Percentiles rank a stretch among this genome's conserved stretches.
These are phyloP conservation scores for Tuber aestivum DNA, from an alignment of 495 filamentous ascomycete species.

Conservation along the genomic window DNA sequence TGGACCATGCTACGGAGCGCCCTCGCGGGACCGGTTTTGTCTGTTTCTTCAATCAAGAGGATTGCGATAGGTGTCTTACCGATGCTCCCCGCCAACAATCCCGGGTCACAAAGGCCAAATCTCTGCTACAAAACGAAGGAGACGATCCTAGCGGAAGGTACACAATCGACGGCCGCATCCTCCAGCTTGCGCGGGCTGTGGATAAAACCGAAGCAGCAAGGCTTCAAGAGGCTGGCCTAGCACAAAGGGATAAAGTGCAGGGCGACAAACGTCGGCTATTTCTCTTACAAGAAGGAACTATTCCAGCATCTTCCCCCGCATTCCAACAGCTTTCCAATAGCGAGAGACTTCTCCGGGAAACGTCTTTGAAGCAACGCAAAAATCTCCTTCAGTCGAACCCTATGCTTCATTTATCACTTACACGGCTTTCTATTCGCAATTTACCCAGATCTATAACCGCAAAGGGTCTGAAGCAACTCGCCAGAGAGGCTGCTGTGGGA, in stretches of 20 bases:
- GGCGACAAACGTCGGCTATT: conserved; percentile 90
- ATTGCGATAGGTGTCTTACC: conserved; percentile 66
- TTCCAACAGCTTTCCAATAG: conserved; percentile 69
- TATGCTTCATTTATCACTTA: conserved; percentile 78
- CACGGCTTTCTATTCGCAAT: conserved; percentile 89
- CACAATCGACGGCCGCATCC: conserved; percentile 78
- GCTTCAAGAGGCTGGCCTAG: conserved; percentile 62
- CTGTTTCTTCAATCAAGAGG: conserved; percentile 73
- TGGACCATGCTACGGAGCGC: conserved; percentile 73
- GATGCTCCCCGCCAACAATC: conserved; percentile 55
- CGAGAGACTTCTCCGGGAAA: conserved; percentile 80
- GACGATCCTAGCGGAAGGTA: conserved; percentile 73
- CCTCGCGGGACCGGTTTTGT: conserved; percentile 92
- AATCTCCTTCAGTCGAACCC: conserved; percentile 86
- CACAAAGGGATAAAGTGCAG: conserved; percentile 60
- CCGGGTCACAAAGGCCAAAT: conserved; percentile 56
- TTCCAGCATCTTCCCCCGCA: conserved; percentile 63
- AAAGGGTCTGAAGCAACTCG: conserved; percentile 86
- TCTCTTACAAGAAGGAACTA: conserved; percentile 78
- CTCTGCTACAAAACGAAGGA: conserved; percentile 74
- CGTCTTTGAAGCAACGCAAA: conserved; percentile 81
- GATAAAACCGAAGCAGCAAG: conserved; percentile 68
- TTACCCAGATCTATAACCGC: conserved; percentile 75
- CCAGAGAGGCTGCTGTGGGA: conserved; percentile 80
- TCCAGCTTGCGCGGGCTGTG: conserved; percentile 80